Percentiles rank a stretch among this genome's conserved stretches.
phyloP scores from a whole-genome alignment of 1,284 basidiomycete species.

The Irpex lacteus region DNA sequence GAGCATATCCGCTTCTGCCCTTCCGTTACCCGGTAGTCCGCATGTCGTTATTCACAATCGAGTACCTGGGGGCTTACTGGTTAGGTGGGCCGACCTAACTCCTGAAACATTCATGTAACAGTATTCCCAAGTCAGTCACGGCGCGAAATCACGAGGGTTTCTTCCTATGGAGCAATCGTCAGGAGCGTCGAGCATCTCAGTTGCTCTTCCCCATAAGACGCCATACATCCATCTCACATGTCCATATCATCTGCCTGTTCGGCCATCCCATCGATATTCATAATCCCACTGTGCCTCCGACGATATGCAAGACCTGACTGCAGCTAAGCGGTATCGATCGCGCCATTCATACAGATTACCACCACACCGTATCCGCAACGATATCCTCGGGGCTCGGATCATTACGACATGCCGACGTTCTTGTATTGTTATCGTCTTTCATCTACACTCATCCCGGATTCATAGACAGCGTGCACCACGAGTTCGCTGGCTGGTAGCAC shows the following conservation, averaged over 20 bases:
- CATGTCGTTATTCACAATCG: background rate
- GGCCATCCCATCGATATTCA: background rate
- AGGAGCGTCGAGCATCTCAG: background rate
- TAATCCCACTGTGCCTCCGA: background rate
- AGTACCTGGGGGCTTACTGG: background rate
- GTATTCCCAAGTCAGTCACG: background rate
- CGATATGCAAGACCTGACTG: background rate
- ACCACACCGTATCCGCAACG: background rate
- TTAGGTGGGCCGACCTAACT: background rate
- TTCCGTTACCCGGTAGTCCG: background rate
- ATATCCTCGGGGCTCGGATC: background rate
- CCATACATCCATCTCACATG: background rate
- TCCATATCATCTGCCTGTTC: background rate
- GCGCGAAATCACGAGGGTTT: background rate
- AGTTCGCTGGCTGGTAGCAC: background rate
- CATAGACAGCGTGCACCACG: too few relatives aligned
- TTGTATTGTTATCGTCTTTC: background rate
- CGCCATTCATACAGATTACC: background rate
- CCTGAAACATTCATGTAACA: background rate
- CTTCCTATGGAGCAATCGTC: background rate
- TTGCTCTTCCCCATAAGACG: background rate
- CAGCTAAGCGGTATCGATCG: background rate
- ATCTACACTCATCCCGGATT: background rate
- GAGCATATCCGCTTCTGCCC: background rate
- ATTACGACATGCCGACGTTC: background rate